Evolutionary conservation across 1,139 yeast species (phyloP).

Genomic region (Torulaspora pretoriensis): DNA sequence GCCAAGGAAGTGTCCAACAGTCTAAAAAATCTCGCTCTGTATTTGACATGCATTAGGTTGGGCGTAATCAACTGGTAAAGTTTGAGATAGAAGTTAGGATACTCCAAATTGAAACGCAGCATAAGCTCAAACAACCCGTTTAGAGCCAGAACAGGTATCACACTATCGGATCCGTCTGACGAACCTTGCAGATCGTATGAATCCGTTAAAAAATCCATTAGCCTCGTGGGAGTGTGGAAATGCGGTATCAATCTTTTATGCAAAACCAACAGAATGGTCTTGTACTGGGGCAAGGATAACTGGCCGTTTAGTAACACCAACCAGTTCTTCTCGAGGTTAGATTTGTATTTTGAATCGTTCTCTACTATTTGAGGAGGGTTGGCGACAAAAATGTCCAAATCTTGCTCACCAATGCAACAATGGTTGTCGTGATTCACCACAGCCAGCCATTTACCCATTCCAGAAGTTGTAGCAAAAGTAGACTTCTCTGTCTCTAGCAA

Average conservation of each 20-base stretch:
- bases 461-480: constrained; percentile 10
- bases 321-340: constrained; percentile 69
- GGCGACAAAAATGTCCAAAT: constrained; percentile 40
- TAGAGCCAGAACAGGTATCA: constrained; percentile 73
- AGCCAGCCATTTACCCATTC: constrained; percentile 39
- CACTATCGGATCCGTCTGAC: constrained; percentile 50
- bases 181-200: constrained; percentile 50
- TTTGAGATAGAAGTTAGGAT: constrained; percentile 84
- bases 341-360: constrained; percentile 55
- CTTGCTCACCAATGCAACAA: constrained; percentile 29
- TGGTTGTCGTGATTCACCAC: constrained; percentile 38
- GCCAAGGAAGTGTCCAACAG: constrained; percentile 79
- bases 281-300: constrained; percentile 54
- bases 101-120: constrained; percentile 78
- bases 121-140: constrained; percentile 86
- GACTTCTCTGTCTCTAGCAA: constrained; percentile 19
- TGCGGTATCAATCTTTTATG: constrained; percentile 84
- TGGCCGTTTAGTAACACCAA: constrained; percentile 49
- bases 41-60: constrained; percentile 67
- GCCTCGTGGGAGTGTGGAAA: constrained; percentile 70
- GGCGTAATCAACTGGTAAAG: constrained; percentile 77
- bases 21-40: constrained; percentile 84
- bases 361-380: constrained; percentile 53
- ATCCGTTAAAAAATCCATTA: constrained; percentile 92
- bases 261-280: constrained; percentile 60